phyloP scores from a whole-genome alignment of 129 eudicot genomes.

The Rutidosis leptorrhynchoides region DNA sequence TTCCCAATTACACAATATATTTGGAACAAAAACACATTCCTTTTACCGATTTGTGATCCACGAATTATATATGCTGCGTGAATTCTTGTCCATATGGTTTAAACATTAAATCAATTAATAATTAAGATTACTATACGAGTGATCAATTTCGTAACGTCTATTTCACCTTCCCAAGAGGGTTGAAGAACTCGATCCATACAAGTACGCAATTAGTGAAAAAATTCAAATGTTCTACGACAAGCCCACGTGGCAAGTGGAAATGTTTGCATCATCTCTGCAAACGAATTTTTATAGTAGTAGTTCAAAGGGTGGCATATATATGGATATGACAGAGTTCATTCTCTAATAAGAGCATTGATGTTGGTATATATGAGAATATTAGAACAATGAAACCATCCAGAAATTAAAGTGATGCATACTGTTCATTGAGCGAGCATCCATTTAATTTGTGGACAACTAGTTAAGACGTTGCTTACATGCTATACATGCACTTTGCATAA shows the following conservation, averaged over 20 bases:
- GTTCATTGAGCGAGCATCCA: conserved; percentile 21
- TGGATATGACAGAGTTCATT: conserved; percentile 20
- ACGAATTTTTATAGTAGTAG: neutral
- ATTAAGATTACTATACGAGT: neutral
- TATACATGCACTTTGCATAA: neutral
- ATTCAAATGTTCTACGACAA: conserved; percentile 6
- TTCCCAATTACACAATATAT: conserved; percentile 20
- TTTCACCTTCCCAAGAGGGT: conserved; percentile 23
- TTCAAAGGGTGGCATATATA: neutral
- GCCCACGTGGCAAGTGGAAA: neutral
- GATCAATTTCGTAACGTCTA: conserved; percentile 7
- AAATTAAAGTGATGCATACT: conserved; percentile 18
- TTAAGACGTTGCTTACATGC: conserved; percentile 20
- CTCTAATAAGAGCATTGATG: conserved; percentile 16
- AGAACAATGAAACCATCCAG: conserved; percentile 19
- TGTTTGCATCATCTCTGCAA: neutral
- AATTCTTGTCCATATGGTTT: conserved; percentile 6
- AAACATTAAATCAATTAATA: too few species aligned
- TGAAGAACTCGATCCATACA: neutral
- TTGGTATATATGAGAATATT: conserved; percentile 24
- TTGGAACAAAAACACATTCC: conserved; percentile 27
- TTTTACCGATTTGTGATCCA: conserved; percentile 16
- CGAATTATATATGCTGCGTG: conserved; percentile 24
- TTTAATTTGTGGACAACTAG: conserved; percentile 23
- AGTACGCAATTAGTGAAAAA: conserved; percentile 8